phyloP scores from a whole-genome alignment of 768 basidiomycete species.

The Mycena epipterygia region DNA sequence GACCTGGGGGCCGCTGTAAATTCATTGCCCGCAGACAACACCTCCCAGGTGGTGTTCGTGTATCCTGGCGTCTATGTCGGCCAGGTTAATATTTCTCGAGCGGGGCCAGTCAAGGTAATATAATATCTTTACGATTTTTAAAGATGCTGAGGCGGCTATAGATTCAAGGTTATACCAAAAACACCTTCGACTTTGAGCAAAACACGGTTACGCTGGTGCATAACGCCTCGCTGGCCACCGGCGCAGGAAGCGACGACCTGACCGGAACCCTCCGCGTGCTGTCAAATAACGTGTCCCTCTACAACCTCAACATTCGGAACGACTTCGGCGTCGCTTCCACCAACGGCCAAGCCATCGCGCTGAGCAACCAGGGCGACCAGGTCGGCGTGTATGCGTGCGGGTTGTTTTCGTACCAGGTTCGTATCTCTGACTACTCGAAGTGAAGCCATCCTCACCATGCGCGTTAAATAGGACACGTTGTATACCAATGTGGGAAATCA shows the following conservation, averaged over 20 bases:
- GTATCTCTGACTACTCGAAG: not conserved
- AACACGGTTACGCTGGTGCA: slow-evolving; percentile 37
- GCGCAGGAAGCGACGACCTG: slow-evolving; percentile 37
- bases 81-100: slow-evolving; percentile 42
- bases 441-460: not conserved
- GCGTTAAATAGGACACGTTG: slow-evolving; percentile 41
- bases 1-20: slow-evolving; percentile 41
- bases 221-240: slow-evolving; percentile 31
- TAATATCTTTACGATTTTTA: not conserved
- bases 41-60: slow-evolving; percentile 42
- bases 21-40: slow-evolving; percentile 39
- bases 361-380: slow-evolving; percentile 39
- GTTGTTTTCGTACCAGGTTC: slow-evolving; percentile 36
- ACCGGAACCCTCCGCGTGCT: slow-evolving; percentile 41
- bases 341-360: slow-evolving; percentile 44
- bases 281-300: slow-evolving; percentile 36
- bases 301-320: slow-evolving; percentile 42
- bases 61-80: slow-evolving; percentile 44
- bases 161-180: slow-evolving; percentile 40
- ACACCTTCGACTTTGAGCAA: slow-evolving; percentile 21
- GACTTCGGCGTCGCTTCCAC: slow-evolving; percentile 28
- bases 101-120: slow-evolving; percentile 41
- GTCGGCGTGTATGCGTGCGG: slow-evolving; percentile 35
- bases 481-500: slow-evolving; percentile 43
- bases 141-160: slow-evolving; percentile 2